Evolutionary conservation across 176 grass and related monocot species (phyloP).

Genomic region (Triticum turgidum): DNA sequence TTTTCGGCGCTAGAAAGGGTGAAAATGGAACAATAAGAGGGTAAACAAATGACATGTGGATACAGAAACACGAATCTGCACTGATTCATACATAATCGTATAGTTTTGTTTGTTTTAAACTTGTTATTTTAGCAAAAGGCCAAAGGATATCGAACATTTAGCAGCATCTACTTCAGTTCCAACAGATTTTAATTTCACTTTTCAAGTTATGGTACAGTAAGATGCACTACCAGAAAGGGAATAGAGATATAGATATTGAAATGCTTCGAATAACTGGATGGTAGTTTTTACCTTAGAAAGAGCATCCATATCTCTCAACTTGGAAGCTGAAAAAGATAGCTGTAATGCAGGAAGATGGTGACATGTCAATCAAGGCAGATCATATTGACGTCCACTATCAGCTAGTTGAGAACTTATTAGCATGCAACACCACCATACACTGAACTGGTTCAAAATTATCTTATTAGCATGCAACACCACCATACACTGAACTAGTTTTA

Average conservation of each 20-base stretch:
- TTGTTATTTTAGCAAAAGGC: background rate
- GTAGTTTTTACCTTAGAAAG: conserved; percentile 72
- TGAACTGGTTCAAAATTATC: background rate
- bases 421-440: background rate
- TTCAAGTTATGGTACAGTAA: background rate
- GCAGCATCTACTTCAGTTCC: conserved; percentile 1
- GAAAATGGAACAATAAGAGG: background rate
- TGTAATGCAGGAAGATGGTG: conserved; percentile 32
- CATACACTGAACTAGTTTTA: too few species aligned
- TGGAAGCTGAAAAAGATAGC: conserved; percentile 82
- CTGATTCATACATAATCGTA: background rate
- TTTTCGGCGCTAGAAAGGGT: background rate
- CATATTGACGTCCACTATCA: background rate
- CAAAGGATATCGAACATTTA: background rate
- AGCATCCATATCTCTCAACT: conserved; percentile 64
- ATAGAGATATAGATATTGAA: conserved; percentile 6
- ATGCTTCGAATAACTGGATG: background rate
- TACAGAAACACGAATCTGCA: background rate
- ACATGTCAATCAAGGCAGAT: conserved; percentile 9
- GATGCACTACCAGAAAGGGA: background rate
- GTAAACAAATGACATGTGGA: background rate
- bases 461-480: too few species aligned
- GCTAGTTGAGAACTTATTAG: conserved; percentile 12
- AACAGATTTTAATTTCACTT: background rate
- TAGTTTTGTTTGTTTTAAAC: background rate